Evolutionary conservation across 139 green algal species (phyloP).

Genomic region (Chlorella sp.): DNA sequence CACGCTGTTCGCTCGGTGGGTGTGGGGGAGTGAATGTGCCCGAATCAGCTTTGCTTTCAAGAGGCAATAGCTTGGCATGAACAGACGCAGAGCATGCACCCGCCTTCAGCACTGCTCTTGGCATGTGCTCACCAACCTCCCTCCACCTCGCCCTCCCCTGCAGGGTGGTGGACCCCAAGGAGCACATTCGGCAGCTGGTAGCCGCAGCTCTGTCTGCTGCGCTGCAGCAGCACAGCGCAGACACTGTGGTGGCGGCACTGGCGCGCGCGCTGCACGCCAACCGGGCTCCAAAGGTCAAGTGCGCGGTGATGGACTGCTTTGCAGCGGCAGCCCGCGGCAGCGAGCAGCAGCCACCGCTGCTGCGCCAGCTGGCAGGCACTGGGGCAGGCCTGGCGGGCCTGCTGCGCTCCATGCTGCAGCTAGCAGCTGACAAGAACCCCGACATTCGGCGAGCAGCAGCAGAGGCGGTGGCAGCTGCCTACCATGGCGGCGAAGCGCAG

Average conservation of each 20-base stretch:
- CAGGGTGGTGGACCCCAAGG: slow-evolving; percentile 66
- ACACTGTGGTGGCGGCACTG: slow-evolving; percentile 60
- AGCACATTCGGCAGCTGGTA: slow-evolving; percentile 44
- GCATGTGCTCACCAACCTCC: background rate
- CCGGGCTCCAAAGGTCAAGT: slow-evolving; percentile 52
- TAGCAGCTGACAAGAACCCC: slow-evolving; percentile 62
- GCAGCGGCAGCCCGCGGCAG: background rate
- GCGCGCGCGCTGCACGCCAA: slow-evolving; percentile 51
- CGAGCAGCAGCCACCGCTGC: background rate
- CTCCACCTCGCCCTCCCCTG: background rate
- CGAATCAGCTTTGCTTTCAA: too few species aligned
- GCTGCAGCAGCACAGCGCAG: slow-evolving; percentile 28
- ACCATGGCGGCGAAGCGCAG: slow-evolving; percentile 23
- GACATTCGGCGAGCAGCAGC: slow-evolving; percentile 61
- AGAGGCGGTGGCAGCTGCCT: slow-evolving; percentile 41
- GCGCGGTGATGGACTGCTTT: slow-evolving; percentile 68
- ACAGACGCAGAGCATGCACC: too few species aligned
- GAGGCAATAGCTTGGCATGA: too few species aligned
- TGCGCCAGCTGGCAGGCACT: slow-evolving; percentile 26
- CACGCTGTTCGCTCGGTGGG: slow-evolving; percentile 55
- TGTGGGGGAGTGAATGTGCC: too few species aligned
- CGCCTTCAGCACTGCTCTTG: too few species aligned
- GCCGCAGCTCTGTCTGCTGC: slow-evolving; percentile 43
- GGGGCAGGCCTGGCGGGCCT: slow-evolving; percentile 10
- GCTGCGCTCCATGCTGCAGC: slow-evolving; percentile 46